A percentile compares a stretch with the other conserved stretches of the same genome.
Conservation (phyloP, 495 filamentous ascomycete genomes). For the Amniculicola lignicola region DNA sequence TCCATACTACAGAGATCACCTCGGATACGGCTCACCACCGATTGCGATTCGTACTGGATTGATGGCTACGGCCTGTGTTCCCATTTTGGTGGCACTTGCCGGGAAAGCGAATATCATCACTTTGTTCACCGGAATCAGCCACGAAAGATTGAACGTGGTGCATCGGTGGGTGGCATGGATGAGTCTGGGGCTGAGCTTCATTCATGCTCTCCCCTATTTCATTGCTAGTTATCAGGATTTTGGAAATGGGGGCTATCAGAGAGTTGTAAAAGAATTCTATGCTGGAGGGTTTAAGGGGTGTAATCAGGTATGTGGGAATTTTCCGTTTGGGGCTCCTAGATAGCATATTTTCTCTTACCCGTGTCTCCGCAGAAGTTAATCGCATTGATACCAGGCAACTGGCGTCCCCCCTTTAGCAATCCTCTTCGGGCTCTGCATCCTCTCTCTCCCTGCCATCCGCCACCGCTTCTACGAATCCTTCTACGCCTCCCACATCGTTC, state of each 20-base stretch:
- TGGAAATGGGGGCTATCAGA: conserved; percentile 31
- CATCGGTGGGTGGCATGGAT: conserved; percentile 55
- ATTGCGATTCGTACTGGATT: conserved; percentile 52
- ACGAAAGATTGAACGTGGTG: conserved; percentile 55
- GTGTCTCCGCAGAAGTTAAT: too few relatives aligned
- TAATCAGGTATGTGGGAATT: too few relatives aligned
- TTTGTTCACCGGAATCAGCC: conserved; percentile 52
- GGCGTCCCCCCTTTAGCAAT: conserved; percentile 42
- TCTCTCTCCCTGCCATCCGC: conserved; percentile 41
- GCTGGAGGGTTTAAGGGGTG: too few relatives aligned
- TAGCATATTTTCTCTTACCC: too few relatives aligned
- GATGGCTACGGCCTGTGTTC: conserved; percentile 52
- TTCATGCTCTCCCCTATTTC: conserved; percentile 61
- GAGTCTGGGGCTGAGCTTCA: conserved; percentile 52
- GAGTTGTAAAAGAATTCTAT: conserved; percentile 33
- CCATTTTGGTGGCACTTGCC: conserved; percentile 49
- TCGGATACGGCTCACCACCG: conserved; percentile 47
- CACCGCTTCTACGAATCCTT: conserved; percentile 34
- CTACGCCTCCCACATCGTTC: conserved; percentile 26
- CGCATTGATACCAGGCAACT: too few relatives aligned
- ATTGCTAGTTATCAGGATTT: conserved; percentile 34
- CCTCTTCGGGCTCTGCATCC: conserved; percentile 36
- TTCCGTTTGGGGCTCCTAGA: too few relatives aligned
- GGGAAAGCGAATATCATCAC: conserved; percentile 48
- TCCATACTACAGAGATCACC: conserved; percentile 42